phyloP scores from a whole-genome alignment of 495 filamentous ascomycete species.

The Cercophora scortea region DNA sequence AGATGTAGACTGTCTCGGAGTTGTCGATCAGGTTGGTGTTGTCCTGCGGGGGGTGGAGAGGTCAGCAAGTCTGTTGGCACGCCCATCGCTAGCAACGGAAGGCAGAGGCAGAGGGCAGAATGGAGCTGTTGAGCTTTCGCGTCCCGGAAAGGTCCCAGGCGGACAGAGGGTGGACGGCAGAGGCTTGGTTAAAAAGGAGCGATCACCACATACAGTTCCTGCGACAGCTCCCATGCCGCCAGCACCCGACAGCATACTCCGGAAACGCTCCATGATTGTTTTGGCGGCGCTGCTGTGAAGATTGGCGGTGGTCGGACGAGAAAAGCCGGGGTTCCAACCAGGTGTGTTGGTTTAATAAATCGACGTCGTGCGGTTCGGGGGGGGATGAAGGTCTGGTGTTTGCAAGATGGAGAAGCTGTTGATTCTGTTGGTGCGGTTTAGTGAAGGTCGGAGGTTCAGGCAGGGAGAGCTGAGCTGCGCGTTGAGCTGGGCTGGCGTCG shows the following conservation, averaged over 20 bases:
- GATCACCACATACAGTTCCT: conserved; percentile 64
- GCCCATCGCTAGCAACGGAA: not conserved
- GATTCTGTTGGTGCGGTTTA: too few relatives aligned
- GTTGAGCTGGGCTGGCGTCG: conserved; percentile 3
- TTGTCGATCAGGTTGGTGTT: conserved; percentile 88
- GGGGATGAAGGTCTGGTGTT: not conserved
- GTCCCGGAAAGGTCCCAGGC: not conserved
- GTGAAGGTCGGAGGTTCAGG: too few relatives aligned
- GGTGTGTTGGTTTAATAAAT: too few relatives aligned
- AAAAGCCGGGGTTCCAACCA: too few relatives aligned
- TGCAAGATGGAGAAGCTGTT: too few relatives aligned
- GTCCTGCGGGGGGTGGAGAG: conserved; percentile 45
- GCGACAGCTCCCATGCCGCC: conserved; percentile 70
- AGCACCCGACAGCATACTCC: conserved; percentile 70
- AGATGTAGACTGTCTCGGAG: conserved; percentile 99
- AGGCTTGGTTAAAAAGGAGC: not conserved
- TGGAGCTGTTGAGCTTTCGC: not conserved
- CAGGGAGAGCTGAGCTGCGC: too few relatives aligned
- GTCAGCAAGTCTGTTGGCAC: conserved; percentile 4
- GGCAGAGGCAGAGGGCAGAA: too few relatives aligned
- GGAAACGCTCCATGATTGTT: conserved; percentile 72
- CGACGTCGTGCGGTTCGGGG: not conserved
- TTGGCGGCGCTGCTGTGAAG: not conserved
- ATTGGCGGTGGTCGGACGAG: too few relatives aligned
- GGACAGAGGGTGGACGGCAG: not conserved